Percentiles rank a stretch among this genome's conserved stretches.
Evolutionary conservation across 2,329 filamentous ascomycete genomes (phyloP).

Genomic region (Fusarium chlamydosporum): DNA sequence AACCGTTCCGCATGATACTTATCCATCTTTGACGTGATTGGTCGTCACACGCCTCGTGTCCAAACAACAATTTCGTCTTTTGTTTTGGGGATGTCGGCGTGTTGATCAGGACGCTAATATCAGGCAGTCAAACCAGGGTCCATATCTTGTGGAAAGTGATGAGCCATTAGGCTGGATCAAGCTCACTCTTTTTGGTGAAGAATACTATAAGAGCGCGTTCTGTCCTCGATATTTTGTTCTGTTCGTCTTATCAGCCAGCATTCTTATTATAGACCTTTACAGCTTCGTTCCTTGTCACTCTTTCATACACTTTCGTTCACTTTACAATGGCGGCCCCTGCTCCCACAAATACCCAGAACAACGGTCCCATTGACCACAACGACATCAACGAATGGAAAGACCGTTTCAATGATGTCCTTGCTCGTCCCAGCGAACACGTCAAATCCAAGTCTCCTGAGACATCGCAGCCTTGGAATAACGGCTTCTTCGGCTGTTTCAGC

Average conservation of each 20-base stretch:
- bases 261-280: constrained; percentile 16
- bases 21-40: neutral
- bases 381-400: constrained; percentile 62
- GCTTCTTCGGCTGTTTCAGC: constrained; percentile 62
- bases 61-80: constrained; percentile 18
- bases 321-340: constrained; percentile 42
- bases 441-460: constrained; percentile 59
- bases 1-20: constrained; percentile 11
- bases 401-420: constrained; percentile 61
- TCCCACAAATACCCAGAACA: constrained; percentile 41
- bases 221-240: neutral
- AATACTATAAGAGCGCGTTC: constrained; percentile 6
- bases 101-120: constrained; percentile 31
- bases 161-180: neutral
- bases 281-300: constrained; percentile 2
- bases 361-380: constrained; percentile 58
- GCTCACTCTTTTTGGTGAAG: neutral
- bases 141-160: neutral
- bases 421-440: constrained; percentile 59
- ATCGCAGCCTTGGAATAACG: constrained; percentile 57
- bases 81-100: neutral
- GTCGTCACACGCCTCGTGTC: constrained; percentile 4
- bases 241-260: neutral
- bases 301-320: constrained; percentile 4
- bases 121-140: constrained; percentile 5